Conservation (phyloP, 768 basidiomycete species). For the Kockovaella imperatae region DNA sequence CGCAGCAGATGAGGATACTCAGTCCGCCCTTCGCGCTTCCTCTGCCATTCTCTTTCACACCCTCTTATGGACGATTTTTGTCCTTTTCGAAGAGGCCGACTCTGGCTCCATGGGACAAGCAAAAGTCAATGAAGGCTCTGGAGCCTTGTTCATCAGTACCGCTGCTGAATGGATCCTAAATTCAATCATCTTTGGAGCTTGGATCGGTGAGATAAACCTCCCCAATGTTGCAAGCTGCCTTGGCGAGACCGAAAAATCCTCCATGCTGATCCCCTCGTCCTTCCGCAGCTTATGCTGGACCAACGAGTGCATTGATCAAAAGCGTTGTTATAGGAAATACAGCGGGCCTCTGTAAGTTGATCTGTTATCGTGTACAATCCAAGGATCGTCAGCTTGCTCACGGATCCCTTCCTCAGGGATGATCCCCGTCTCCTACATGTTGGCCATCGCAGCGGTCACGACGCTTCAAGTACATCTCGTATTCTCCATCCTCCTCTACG, state of each 20-base stretch:
- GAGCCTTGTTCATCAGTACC: slow-evolving; percentile 7
- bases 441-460: neutral
- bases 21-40: slow-evolving; percentile 7
- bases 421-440: neutral
- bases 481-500: neutral
- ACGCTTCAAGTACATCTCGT: neutral
- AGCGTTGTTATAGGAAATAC: too few relatives aligned
- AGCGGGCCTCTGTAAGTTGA: too few relatives aligned
- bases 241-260: too few relatives aligned
- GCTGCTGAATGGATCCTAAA: slow-evolving; percentile 5
- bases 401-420: neutral
- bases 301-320: neutral
- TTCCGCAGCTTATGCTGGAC: neutral
- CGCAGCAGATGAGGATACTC: slow-evolving; percentile 1
- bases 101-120: neutral
- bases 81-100: slow-evolving; percentile 22
- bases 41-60: slow-evolving; percentile 22
- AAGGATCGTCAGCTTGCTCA: too few relatives aligned
- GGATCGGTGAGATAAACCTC: slow-evolving; percentile 8
- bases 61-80: slow-evolving; percentile 22
- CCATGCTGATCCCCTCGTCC: neutral
- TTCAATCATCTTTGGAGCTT: slow-evolving; percentile 3
- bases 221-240: too few relatives aligned
- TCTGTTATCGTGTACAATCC: too few relatives aligned
- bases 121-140: neutral